Evolutionary conservation across 2,329 filamentous ascomycete genomes (phyloP).

Genomic region (Stagonosporopsis cucurbitacearum): DNA sequence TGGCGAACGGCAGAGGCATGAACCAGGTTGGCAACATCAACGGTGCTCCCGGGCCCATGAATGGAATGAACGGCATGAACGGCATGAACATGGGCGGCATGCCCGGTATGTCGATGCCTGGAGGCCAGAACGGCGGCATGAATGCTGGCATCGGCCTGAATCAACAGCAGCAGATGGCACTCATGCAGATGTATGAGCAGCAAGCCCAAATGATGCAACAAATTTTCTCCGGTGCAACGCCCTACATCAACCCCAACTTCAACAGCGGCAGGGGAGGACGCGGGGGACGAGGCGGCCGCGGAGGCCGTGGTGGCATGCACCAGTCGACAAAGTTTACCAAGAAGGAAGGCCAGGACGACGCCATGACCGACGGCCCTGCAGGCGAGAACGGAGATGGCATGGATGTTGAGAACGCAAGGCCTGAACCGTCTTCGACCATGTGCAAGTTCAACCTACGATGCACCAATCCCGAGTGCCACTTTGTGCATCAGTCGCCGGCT

Average conservation of each 20-base stretch:
- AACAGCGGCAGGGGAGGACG: slow-evolving; percentile 43
- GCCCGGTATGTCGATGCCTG: slow-evolving; percentile 42
- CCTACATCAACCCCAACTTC: slow-evolving; percentile 62
- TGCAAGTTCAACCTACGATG: slow-evolving; percentile 92
- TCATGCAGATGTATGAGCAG: slow-evolving; percentile 81
- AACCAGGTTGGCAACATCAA: slow-evolving; percentile 38
- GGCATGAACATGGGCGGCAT: slow-evolving; percentile 42
- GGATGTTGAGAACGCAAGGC: slow-evolving; percentile 70
- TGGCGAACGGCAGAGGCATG: slow-evolving; percentile 50
- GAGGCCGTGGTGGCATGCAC: slow-evolving; percentile 64
- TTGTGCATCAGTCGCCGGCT: slow-evolving; percentile 91
- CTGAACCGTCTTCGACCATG: slow-evolving; percentile 68
- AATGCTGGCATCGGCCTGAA: slow-evolving; percentile 54
- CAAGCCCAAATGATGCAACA: slow-evolving; percentile 68
- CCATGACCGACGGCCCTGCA: slow-evolving; percentile 47
- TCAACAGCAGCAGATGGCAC: slow-evolving; percentile 73
- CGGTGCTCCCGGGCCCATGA: slow-evolving; percentile 44
- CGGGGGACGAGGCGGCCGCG: slow-evolving; percentile 39
- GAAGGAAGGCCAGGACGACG: slow-evolving; percentile 48
- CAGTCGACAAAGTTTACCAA: slow-evolving; percentile 61
- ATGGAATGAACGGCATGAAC: slow-evolving; percentile 45
- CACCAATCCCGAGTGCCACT: slow-evolving; percentile 87
- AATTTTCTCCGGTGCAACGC: slow-evolving; percentile 48
- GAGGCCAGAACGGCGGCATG: slow-evolving; percentile 56
- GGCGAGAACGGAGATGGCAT: slow-evolving; percentile 52